A percentile compares a stretch with the other conserved stretches of the same genome.
Conservation (phyloP, 2,329 filamentous ascomycete genomes). For the Nannizziopsis arthrosporioides region DNA sequence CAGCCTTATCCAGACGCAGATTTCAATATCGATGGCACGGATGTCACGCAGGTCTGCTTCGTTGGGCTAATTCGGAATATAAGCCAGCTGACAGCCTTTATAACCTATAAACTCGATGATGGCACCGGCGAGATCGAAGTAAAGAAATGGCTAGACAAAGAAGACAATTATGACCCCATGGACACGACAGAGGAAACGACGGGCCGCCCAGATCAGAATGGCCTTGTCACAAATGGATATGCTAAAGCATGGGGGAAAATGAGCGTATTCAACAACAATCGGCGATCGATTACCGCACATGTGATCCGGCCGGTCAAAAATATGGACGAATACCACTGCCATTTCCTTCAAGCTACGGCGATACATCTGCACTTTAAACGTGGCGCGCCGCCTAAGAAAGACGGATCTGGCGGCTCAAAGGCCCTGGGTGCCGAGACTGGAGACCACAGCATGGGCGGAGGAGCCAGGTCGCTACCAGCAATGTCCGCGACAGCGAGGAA, state of each 20-base stretch:
- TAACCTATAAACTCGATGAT: constrained; percentile 88
- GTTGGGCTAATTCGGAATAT: constrained; percentile 85
- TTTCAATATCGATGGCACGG: constrained; percentile 69
- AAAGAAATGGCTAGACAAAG: constrained; percentile 41
- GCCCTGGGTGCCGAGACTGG: constrained; percentile 23
- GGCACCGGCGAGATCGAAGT: constrained; percentile 83
- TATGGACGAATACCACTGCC: constrained; percentile 86
- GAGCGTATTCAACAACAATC: constrained; percentile 65
- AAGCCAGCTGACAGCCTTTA: constrained; percentile 75
- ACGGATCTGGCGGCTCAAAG: constrained; percentile 33
- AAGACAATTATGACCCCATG: constrained; percentile 36
- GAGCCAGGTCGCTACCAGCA: constrained; percentile 30
- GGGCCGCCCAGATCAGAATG: constrained; percentile 38
- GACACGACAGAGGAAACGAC: constrained; percentile 33
- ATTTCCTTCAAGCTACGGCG: constrained; percentile 78
- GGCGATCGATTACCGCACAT: constrained; percentile 68
- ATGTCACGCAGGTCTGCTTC: constrained; percentile 67
- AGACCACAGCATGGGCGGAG: constrained; percentile 7
- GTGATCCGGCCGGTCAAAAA: constrained; percentile 69
- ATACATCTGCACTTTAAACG: constrained; percentile 75
- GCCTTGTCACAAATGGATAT: constrained; percentile 62
- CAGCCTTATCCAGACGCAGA: constrained; percentile 63
- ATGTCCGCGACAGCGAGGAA: constrained; percentile 51
- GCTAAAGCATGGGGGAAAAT: constrained; percentile 77
- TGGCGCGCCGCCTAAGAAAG: constrained; percentile 43